Conservation (phyloP, 1,284 basidiomycete genomes). For the Marasmius tenuissimus region DNA sequence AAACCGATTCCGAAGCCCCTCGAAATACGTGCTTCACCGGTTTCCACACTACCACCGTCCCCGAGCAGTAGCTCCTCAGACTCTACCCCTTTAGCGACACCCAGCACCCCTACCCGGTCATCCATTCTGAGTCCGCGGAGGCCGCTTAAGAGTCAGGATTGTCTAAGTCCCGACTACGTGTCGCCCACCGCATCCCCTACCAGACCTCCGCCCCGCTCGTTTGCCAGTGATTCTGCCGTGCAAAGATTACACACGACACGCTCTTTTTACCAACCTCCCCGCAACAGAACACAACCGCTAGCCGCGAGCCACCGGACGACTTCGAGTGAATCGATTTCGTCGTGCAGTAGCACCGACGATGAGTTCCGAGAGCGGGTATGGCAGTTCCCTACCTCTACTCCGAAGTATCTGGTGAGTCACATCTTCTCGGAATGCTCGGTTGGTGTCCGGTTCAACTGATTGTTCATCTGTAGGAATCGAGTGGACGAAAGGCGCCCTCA, state of each 20-base stretch:
- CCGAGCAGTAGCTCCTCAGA: conserved; percentile 33
- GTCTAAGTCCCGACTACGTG: background rate
- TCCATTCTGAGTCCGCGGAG: conserved; percentile 10
- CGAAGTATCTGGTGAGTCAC: conserved; percentile 3
- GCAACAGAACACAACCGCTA: conserved; percentile 13
- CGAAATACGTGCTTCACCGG: conserved; percentile 24
- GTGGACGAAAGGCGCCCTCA: background rate
- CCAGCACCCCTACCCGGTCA: conserved; percentile 29
- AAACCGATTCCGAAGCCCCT: conserved; percentile 36
- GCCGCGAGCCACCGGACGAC: conserved; percentile 34
- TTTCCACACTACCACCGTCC: conserved; percentile 31
- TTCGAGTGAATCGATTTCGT: conserved; percentile 33
- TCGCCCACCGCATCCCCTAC: background rate
- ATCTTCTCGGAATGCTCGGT: background rate
- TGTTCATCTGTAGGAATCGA: background rate
- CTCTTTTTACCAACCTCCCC: conserved; percentile 26
- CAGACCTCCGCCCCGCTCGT: background rate
- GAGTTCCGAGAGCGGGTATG: conserved; percentile 21
- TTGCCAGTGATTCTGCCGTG: background rate
- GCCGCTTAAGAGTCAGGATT: conserved; percentile 6
- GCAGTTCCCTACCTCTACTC: background rate
- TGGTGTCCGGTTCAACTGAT: no score
- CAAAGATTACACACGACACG: conserved; percentile 26
- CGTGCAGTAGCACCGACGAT: conserved; percentile 3
- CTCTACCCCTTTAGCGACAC: conserved; percentile 41